phyloP scores from a whole-genome alignment of 306 rosid species.

The Abrus precatorius region DNA sequence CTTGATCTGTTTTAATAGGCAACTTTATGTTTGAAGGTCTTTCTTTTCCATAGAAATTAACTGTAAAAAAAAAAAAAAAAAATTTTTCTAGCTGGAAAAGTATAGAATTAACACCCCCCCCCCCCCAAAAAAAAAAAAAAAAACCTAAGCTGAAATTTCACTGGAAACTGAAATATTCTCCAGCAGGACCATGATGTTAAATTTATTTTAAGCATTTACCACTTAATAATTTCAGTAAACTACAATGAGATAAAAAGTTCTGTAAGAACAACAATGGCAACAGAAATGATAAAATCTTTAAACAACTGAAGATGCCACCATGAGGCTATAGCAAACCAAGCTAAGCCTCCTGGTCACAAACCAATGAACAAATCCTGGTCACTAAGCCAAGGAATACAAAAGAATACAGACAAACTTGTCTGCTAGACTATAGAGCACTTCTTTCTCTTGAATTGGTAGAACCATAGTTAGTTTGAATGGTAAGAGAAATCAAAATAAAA shows the following conservation, averaged over 20 bases:
- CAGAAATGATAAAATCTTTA: not conserved
- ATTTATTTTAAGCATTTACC: conserved; percentile 8
- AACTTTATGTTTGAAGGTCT: conserved; percentile 57
- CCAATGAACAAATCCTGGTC: conserved; percentile 16
- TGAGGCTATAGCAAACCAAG: not conserved
- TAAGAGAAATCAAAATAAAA: no score
- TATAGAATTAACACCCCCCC: not conserved
- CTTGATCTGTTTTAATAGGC: conserved; percentile 92
- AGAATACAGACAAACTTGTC: conserved; percentile 11
- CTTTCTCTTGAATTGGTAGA: conserved; percentile 11
- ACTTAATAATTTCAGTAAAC: conserved; percentile 24
- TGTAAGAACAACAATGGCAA: not conserved
- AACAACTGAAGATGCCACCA: not conserved
- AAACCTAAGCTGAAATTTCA: conserved; percentile 29
- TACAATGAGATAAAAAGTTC: conserved; percentile 8
- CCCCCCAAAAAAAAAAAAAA: not conserved
- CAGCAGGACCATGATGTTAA: conserved; percentile 16
- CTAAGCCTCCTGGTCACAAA: not conserved
- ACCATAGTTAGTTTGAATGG: not conserved
- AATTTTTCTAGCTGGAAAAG: conserved; percentile 12
- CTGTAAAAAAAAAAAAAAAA: conserved; percentile 56
- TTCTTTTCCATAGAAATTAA: conserved; percentile 75
- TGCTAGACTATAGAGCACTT: not conserved
- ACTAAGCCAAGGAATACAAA: not conserved
- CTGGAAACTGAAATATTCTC: conserved; percentile 22